These are phyloP conservation scores for Dendrobium huoshanense DNA, from an alignment of 106 monocot species.

Conservation along the genomic window DNA sequence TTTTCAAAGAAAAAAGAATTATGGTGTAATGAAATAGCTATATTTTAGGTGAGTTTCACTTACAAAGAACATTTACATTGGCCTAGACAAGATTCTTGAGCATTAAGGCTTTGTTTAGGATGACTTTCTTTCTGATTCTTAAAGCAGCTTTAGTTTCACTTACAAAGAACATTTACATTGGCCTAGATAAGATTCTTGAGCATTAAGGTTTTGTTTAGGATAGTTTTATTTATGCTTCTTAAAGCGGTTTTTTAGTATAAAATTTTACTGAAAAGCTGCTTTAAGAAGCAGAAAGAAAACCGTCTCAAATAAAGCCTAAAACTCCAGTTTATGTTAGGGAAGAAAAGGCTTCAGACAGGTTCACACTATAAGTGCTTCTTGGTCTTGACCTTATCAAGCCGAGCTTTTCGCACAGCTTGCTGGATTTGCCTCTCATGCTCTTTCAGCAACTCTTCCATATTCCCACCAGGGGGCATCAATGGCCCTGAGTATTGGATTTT, in stretches of 20 bases:
- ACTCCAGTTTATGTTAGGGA: background rate
- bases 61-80: background rate
- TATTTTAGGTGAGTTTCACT: background rate
- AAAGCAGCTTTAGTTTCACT: too few relatives aligned
- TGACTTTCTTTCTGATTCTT: too few relatives aligned
- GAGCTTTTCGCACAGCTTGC: conserved; percentile 69
- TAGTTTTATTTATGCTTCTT: too few relatives aligned
- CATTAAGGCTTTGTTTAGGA: background rate
- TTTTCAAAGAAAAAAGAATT: background rate
- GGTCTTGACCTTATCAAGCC: conserved; percentile 43
- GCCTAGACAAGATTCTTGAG: background rate
- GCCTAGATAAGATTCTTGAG: too few relatives aligned
- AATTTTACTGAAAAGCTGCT: too few relatives aligned
- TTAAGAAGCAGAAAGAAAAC: too few relatives aligned
- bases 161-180: too few relatives aligned
- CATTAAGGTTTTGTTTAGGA: too few relatives aligned
- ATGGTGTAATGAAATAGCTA: background rate
- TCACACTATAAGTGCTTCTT: conserved; percentile 6
- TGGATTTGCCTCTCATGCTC: conserved; percentile 87
- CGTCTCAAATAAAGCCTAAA: background rate
- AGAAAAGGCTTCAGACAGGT: background rate
- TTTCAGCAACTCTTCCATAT: conserved; percentile 81
- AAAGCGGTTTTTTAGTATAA: too few relatives aligned
- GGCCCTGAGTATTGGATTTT: conserved; percentile 84
- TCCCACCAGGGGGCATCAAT: conserved; percentile 70